Evolutionary conservation across 768 basidiomycete genomes (phyloP).

Genomic region (Lentinula sp.): DNA sequence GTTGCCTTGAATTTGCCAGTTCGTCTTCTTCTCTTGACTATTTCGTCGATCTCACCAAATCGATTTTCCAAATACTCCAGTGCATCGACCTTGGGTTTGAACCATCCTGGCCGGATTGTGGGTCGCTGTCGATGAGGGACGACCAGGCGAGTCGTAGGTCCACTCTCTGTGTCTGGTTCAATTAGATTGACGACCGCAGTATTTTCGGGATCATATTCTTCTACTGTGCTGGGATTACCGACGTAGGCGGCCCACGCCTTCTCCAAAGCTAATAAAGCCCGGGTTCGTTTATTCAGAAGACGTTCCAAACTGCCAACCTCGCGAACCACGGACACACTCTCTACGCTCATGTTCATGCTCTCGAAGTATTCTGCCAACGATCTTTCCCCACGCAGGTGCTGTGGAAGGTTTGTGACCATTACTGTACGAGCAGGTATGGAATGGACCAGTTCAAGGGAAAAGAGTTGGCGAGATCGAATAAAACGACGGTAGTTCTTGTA

Average conservation of each 20-base stretch:
- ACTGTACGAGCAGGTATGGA: slow-evolving; percentile 93
- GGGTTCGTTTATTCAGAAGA: slow-evolving; percentile 74
- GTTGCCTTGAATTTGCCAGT: slow-evolving; percentile 76
- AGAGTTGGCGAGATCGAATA: slow-evolving; percentile 86
- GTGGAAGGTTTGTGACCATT: slow-evolving; percentile 78
- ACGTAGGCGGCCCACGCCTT: slow-evolving; percentile 85
- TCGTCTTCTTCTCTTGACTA: slow-evolving; percentile 68
- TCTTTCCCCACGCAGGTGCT: slow-evolving; percentile 79
- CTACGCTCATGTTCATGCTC: slow-evolving; percentile 78
- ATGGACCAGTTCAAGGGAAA: slow-evolving; percentile 90
- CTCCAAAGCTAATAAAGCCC: slow-evolving; percentile 77
- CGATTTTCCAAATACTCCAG: slow-evolving; percentile 79
- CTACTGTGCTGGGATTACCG: slow-evolving; percentile 87
- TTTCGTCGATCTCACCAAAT: slow-evolving; percentile 80
- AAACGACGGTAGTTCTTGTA: slow-evolving; percentile 87
- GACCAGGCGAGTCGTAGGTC: slow-evolving; percentile 56
- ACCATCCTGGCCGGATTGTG: slow-evolving; percentile 70
- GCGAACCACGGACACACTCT: slow-evolving; percentile 86
- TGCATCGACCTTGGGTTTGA: slow-evolving; percentile 76
- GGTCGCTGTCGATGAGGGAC: slow-evolving; percentile 75
- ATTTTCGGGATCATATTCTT: slow-evolving; percentile 75
- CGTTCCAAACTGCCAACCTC: slow-evolving; percentile 70
- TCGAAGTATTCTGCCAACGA: slow-evolving; percentile 93
- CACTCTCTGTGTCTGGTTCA: slow-evolving; percentile 47
- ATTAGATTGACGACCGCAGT: slow-evolving; percentile 36